Conservation (phyloP, 176 grass and related monocot genomes). For the Cocos nucifera region DNA sequence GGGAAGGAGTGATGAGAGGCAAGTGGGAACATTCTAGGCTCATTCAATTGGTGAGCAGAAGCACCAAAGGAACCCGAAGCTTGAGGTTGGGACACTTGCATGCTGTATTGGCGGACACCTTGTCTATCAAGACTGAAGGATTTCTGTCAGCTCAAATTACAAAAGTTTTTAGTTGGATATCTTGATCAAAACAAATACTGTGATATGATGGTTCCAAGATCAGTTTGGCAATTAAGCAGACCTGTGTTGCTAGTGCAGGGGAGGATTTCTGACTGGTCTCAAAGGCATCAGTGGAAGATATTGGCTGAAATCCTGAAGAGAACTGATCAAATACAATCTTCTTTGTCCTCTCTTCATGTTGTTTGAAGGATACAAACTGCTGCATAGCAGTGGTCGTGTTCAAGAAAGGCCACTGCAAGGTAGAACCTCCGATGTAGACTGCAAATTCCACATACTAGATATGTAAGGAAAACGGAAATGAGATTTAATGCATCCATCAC, state of each 20-base stretch:
- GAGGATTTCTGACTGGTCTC: conserved; percentile 16
- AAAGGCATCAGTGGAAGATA: conserved; percentile 16
- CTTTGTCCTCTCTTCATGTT: conserved; percentile 33
- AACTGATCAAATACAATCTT: conserved; percentile 27
- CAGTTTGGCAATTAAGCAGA: not conserved
- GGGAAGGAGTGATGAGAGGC: conserved; percentile 33
- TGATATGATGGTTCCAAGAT: not conserved
- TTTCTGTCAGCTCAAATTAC: conserved; percentile 28
- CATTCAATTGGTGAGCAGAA: conserved; percentile 28
- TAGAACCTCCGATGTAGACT: conserved; percentile 39
- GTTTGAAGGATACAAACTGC: conserved; percentile 57
- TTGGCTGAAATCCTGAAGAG: conserved; percentile 41
- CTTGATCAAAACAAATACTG: not conserved
- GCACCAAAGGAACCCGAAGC: conserved; percentile 18
- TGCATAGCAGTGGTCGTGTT: conserved; percentile 30
- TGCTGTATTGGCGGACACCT: conserved; percentile 14
- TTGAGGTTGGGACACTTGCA: conserved; percentile 18
- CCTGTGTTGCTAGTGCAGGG: conserved; percentile 41
- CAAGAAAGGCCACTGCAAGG: conserved; percentile 58
- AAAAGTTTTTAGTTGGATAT: not conserved
- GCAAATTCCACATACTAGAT: conserved; percentile 10
- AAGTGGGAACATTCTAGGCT: conserved; percentile 30
- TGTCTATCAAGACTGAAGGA: conserved; percentile 22
- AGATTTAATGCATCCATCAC: not conserved
- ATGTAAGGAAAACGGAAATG: not conserved